Base-by-base conservation (phyloP, 1,284 basidiomycete species). In the Anthracocystis setariae region DNA sequence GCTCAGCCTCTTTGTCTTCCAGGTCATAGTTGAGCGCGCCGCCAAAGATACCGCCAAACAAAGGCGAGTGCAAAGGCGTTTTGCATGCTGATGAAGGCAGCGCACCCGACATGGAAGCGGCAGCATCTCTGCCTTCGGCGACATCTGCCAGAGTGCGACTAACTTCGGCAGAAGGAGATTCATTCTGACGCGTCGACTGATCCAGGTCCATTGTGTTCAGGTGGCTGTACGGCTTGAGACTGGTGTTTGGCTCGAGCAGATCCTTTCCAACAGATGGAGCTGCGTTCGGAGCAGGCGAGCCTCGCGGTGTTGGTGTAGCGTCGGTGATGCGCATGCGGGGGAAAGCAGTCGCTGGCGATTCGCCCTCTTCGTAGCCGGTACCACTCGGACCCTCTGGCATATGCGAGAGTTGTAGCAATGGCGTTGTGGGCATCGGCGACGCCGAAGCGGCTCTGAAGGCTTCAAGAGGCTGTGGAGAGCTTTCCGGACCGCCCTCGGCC, bases 1-100 rank as follows among this genome's bases (percentile, higher is more conserved):
- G 46, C 50, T 73, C 70, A n/a, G 65, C 65, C 23, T 73, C 70
- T 44, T 69, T 62, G 42, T 74, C 60, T 29, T 76, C 76, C 25
- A 73, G 32, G 43, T 76, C 76, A 40, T 77, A 74, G 49, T 54
- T 68, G 42, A 73, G 57, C n/a, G 62, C 68, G 24, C 66, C 71
- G 40, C 66, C 66, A 48, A 77, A 69, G 55, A 78, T 75, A 49
- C 74, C 71, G n/a, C 76, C 74, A 45, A 78, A 78, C 37, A 78
- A 49, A 3, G 76, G 76, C 33, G 76, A 78, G 43, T 77, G 67
- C 0, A 78, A 58, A 9, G 76, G 76, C 17, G 68, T 63, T 49
- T 76, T 76, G 60, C 71, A 75, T 3, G 70, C 73, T 8, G 76
- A 78, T 15, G 74, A 75, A 2, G 74, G 76, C 29, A 72, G 56